phyloP scores from a whole-genome alignment of 2,329 filamentous ascomycete genomes.

The Fusarium sublunatum region DNA sequence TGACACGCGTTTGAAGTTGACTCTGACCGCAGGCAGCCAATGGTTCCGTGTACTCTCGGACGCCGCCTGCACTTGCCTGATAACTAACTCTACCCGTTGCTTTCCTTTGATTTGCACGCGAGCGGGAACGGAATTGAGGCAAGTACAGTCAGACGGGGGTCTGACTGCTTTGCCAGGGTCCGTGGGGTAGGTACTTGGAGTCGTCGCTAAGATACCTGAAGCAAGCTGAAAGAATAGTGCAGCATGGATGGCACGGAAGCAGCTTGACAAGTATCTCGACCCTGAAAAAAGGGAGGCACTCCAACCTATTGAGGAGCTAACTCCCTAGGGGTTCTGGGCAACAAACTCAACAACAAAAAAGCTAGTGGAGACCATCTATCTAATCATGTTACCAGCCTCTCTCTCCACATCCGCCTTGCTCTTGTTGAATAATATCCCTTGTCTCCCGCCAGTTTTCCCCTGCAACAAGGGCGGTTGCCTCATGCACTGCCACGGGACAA shows the following conservation, averaged over 20 bases:
- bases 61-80: conserved; percentile 26
- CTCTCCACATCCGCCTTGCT: conserved; percentile 10
- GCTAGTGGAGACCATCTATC: not conserved
- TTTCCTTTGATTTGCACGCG: conserved; percentile 8
- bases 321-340: too few relatives aligned
- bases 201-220: conserved; percentile 15
- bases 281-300: not conserved
- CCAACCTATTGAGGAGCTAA: too few relatives aligned
- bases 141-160: conserved; percentile 29
- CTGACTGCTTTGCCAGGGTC: conserved; percentile 12
- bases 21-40: conserved; percentile 42
- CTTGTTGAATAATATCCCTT: conserved; percentile 9
- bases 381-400: conserved; percentile 2
- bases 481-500: conserved; percentile 49
- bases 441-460: conserved; percentile 21
- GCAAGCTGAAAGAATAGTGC: not conserved
- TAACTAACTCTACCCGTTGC: not conserved
- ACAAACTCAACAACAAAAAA: conserved; percentile 13
- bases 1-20: conserved; percentile 38
- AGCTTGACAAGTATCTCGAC: conserved; percentile 19
- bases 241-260: conserved; percentile 2
- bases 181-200: conserved; percentile 18
- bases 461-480: conserved; percentile 40
- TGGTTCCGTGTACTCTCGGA: conserved; percentile 19
- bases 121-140: conserved; percentile 7